Evolutionary conservation across 495 filamentous ascomycete species (phyloP).

Genomic region (Neurospora sp.): DNA sequence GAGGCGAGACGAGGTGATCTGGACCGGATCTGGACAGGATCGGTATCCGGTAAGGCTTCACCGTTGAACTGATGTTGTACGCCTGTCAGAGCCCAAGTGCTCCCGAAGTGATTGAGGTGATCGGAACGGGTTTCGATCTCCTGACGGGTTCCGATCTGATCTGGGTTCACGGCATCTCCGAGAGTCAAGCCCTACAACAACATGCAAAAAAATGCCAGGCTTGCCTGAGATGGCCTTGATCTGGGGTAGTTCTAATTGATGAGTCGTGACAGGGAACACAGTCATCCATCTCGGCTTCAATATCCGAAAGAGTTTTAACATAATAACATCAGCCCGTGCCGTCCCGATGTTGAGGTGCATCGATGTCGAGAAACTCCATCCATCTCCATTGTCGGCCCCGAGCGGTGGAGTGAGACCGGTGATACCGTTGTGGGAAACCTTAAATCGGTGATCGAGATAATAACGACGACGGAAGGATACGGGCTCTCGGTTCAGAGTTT

Average conservation of each 20-base stretch:
- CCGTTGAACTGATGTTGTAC: neutral
- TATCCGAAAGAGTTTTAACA: neutral
- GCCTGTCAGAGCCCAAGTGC: neutral
- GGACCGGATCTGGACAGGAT: neutral
- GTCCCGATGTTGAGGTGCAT: neutral
- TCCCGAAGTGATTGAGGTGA: neutral
- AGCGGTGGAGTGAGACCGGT: too few relatives aligned
- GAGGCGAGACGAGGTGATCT: neutral
- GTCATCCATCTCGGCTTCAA: neutral
- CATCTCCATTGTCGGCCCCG: neutral
- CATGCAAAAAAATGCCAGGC: too few relatives aligned
- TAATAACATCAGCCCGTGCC: neutral
- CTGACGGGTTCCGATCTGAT: neutral
- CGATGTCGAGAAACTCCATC: neutral
- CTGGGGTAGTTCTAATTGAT: too few relatives aligned
- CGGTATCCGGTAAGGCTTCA: neutral
- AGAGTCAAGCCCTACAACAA: neutral
- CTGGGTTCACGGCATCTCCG: neutral
- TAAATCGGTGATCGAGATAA: too few relatives aligned
- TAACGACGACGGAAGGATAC: neutral
- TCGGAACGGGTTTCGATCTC: neutral
- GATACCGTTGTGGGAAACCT: too few relatives aligned
- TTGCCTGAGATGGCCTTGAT: too few relatives aligned
- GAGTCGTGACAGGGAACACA: neutral
- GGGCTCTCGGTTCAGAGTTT: neutral